These are phyloP conservation scores for Chaetomiaceae sp. DNA, from an alignment of 2,329 filamentous ascomycete genomes.

Conservation along the genomic window DNA sequence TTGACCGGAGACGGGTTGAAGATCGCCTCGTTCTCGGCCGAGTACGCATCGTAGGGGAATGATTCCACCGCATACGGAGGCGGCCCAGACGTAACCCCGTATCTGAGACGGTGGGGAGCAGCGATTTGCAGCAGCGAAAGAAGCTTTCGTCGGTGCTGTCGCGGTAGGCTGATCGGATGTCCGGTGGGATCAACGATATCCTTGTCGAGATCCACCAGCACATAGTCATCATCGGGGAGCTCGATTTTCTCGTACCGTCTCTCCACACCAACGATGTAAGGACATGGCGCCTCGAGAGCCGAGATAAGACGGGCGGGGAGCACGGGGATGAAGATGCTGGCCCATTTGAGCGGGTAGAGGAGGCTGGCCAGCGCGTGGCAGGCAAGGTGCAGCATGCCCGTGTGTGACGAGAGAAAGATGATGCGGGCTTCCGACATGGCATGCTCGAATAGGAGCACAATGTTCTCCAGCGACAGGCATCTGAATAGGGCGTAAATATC, in stretches of 20 bases:
- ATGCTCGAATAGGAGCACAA: conserved; percentile 89
- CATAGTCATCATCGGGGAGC: conserved; percentile 90
- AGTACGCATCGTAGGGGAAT: conserved; percentile 84
- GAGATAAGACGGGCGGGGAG: conserved; percentile 82
- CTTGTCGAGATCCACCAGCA: conserved; percentile 87
- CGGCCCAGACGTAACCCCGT: conserved; percentile 78
- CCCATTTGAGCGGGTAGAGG: conserved; percentile 87
- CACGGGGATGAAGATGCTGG: conserved; percentile 88
- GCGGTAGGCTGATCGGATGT: conserved; percentile 70
- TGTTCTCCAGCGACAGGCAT: conserved; percentile 82
- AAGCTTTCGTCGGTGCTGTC: conserved; percentile 85
- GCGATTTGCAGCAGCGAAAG: conserved; percentile 81
- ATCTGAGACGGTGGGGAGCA: conserved; percentile 82
- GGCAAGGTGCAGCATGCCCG: conserved; percentile 90
- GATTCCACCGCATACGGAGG: conserved; percentile 90
- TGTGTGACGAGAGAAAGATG: conserved; percentile 91
- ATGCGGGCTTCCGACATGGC: conserved; percentile 89
- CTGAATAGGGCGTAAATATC: conserved; percentile 92
- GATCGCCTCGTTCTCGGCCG: conserved; percentile 74
- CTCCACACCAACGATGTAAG: conserved; percentile 95
- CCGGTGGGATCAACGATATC: conserved; percentile 82
- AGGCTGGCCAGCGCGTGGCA: conserved; percentile 80
- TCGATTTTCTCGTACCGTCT: conserved; percentile 80
- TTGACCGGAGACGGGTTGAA: conserved; percentile 66
- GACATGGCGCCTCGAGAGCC: conserved; percentile 88